Evolutionary conservation across 345 rosid genomes (phyloP).

Genomic region (Abelmoschus esculentus): DNA sequence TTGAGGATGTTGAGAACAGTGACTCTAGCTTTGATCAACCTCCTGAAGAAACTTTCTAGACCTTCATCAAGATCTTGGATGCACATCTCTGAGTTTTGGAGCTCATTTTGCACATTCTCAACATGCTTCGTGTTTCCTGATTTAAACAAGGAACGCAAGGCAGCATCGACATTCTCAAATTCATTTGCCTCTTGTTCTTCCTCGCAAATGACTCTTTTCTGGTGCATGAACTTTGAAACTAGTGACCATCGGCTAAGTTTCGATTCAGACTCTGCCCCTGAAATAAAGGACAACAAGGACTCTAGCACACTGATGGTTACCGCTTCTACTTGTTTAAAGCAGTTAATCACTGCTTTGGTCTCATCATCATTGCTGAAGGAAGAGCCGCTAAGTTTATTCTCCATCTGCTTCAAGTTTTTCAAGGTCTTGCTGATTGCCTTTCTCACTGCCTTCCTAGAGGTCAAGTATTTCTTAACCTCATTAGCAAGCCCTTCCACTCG

Average conservation of each 20-base stretch:
- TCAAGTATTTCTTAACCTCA: background rate
- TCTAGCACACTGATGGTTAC: background rate
- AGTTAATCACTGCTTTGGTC: background rate
- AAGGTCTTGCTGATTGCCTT: background rate
- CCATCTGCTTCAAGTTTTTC: background rate
- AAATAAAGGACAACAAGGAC: background rate
- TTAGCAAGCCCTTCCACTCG: too few species aligned
- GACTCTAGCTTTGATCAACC: background rate
- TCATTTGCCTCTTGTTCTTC: background rate
- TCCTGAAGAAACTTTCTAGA: background rate
- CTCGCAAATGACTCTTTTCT: background rate
- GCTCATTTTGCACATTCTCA: background rate
- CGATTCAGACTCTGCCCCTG: background rate
- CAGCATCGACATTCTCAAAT: background rate
- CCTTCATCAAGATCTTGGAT: background rate
- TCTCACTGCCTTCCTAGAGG: background rate
- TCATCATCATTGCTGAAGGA: background rate
- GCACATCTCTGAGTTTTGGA: background rate
- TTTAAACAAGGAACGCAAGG: background rate
- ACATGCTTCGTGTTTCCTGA: background rate
- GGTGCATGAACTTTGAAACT: background rate
- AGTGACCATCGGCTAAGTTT: background rate
- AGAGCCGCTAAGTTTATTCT: background rate
- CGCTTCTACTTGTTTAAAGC: background rate
- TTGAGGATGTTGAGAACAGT: slow-evolving; percentile 24